A percentile compares a stretch with the other conserved stretches of the same genome.
Conservation (phyloP, 2,329 filamentous ascomycete species). For the Aspergillus brunneoviolaceus region DNA sequence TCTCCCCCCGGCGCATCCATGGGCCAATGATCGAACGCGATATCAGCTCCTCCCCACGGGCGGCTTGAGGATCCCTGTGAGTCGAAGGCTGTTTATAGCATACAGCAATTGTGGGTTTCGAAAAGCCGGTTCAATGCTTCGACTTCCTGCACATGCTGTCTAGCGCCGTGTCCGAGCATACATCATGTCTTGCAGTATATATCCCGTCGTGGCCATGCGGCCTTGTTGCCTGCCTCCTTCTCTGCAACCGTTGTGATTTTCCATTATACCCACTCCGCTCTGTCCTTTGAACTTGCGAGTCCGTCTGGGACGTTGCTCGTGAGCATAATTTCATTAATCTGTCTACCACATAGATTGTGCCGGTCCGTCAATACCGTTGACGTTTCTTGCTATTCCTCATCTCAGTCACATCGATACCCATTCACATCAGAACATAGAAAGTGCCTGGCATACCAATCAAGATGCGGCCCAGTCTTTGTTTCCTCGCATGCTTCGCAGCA, state of each 20-base stretch:
- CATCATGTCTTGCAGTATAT: conserved; percentile 5
- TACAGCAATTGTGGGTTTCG: conserved; percentile 24
- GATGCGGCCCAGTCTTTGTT: conserved; percentile 24
- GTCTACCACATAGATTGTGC: not conserved
- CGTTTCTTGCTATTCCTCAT: not conserved
- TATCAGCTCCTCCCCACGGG: conserved; percentile 20
- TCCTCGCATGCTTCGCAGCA: conserved; percentile 33
- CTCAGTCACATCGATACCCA: not conserved
- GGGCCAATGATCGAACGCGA: conserved; percentile 23
- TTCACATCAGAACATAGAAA: not conserved
- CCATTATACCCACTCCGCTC: not conserved
- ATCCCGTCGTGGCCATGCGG: conserved; percentile 1
- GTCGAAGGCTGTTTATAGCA: conserved; percentile 28
- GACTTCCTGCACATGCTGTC: conserved; percentile 24
- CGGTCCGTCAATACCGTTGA: not conserved
- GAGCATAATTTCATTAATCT: not conserved
- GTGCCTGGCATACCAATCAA: conserved; percentile 10
- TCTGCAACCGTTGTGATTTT: not conserved
- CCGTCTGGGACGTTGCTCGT: not conserved
- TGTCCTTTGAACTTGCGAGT: not conserved
- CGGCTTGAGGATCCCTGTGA: conserved; percentile 27
- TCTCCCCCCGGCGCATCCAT: conserved; percentile 22
- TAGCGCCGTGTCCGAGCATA: not conserved
- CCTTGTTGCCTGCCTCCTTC: not conserved
- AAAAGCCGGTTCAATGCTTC: conserved; percentile 18